phyloP scores from a whole-genome alignment of 192 early-diverging fungal genomes.

The Backusella liffmaniae region DNA sequence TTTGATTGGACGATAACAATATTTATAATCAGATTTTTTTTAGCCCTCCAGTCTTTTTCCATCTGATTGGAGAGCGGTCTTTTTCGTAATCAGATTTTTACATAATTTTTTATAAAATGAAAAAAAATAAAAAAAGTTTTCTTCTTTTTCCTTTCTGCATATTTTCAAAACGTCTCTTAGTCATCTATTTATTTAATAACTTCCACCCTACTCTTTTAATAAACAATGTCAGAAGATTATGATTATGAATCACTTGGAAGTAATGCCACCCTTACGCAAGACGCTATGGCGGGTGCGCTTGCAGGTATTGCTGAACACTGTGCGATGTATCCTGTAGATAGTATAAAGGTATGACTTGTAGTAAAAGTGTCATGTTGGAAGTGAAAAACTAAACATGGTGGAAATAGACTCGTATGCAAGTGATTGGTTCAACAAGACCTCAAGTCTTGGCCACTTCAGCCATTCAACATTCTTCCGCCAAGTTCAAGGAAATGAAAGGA shows the following conservation, averaged over 20 bases:
- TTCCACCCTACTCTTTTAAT: neutral
- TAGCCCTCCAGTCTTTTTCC: neutral
- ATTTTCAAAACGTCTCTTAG: neutral
- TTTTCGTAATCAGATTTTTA: neutral
- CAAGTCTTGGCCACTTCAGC: conserved; percentile 5
- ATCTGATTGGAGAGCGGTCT: neutral
- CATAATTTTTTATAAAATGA: neutral
- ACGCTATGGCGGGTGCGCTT: conserved; percentile 87
- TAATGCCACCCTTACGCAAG: conserved; percentile 74
- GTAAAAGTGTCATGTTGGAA: neutral
- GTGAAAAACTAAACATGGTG: too few species aligned
- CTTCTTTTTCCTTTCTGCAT: neutral
- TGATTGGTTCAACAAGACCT: conserved; percentile 53
- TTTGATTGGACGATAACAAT: neutral
- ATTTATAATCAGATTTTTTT: conserved; percentile 5
- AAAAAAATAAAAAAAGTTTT: neutral
- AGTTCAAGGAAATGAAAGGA: neutral
- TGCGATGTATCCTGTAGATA: conserved; percentile 93
- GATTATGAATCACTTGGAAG: conserved; percentile 91
- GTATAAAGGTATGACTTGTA: conserved; percentile 73
- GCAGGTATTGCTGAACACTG: conserved; percentile 98
- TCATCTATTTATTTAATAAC: neutral
- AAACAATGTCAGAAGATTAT: conserved; percentile 53
- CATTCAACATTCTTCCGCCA: neutral
- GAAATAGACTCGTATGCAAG: conserved; percentile 87